A percentile compares a stretch with the other conserved stretches of the same genome.
Evolutionary conservation across 2,329 filamentous ascomycete genomes (phyloP).

Genomic region (Cladosporium sp.): DNA sequence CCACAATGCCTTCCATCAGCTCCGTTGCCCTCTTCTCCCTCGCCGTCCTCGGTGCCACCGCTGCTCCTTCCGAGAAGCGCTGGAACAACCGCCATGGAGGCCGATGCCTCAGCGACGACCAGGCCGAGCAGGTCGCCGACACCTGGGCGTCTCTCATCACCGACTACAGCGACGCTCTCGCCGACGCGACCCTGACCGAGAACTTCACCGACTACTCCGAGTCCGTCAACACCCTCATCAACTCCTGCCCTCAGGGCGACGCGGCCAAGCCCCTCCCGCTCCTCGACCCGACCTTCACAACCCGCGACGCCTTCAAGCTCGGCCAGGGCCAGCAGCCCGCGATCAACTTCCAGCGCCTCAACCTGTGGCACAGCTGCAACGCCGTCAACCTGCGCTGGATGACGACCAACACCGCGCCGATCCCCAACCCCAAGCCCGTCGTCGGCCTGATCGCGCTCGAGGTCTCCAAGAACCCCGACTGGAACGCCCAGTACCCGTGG

Average conservation of each 20-base stretch:
- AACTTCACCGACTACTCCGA: constrained; percentile 30
- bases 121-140: constrained; percentile 24
- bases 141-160: constrained; percentile 26
- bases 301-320: constrained; percentile 21
- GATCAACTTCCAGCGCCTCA: constrained; percentile 27
- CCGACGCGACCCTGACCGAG: constrained; percentile 19
- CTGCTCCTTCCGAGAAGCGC: constrained; percentile 7
- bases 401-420: constrained; percentile 25
- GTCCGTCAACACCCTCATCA: constrained; percentile 30
- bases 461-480: constrained; percentile 14
- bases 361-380: constrained; percentile 25
- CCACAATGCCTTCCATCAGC: constrained; percentile 17
- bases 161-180: constrained; percentile 21
- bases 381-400: constrained; percentile 27
- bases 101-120: constrained; percentile 20
- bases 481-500: constrained; percentile 19
- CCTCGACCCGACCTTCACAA: constrained; percentile 23
- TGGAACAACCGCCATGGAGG: background rate
- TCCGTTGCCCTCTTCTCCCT: constrained; percentile 13
- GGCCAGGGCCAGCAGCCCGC: constrained; percentile 27
- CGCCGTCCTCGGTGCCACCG: constrained; percentile 15
- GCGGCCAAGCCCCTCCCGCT: constrained; percentile 20
- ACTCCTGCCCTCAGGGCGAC: constrained; percentile 24
- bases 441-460: constrained; percentile 25
- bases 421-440: constrained; percentile 22